These are phyloP conservation scores for Chloropicon primus DNA, from an alignment of 139 green algal species.

Conservation along the genomic window DNA sequence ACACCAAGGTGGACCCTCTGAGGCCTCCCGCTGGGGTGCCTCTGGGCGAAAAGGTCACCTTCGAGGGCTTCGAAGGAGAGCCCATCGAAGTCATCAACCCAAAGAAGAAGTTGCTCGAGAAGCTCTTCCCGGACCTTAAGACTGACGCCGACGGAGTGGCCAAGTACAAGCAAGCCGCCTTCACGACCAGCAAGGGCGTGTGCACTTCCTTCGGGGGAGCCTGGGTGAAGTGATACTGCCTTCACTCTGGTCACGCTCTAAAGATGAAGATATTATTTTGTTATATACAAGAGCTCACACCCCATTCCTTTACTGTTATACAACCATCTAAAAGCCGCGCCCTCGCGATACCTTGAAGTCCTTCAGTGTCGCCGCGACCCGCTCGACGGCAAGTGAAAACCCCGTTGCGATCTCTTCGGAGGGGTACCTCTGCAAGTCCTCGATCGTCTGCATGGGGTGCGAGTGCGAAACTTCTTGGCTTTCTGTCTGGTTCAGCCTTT, in stretches of 20 bases:
- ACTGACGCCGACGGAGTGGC: slow-evolving; percentile 40
- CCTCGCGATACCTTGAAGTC: no score
- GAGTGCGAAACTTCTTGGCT: no score
- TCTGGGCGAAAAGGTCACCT: slow-evolving; percentile 11
- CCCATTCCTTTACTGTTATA: no score
- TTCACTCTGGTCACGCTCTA: no score
- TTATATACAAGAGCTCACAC: no score
- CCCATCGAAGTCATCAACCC: slow-evolving; percentile 59
- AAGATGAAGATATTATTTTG: no score
- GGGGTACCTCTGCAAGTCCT: no score
- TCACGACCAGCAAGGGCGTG: slow-evolving; percentile 34
- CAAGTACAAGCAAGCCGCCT: slow-evolving; percentile 51
- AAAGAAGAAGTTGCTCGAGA: slow-evolving; percentile 82
- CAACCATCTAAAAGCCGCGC: no score
- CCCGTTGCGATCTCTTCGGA: no score
- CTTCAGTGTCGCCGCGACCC: no score
- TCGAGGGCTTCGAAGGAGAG: slow-evolving; percentile 12
- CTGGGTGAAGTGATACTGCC: slow-evolving; percentile 14
- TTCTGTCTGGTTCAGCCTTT: not conserved
- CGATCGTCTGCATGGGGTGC: no score
- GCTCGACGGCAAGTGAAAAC: no score
- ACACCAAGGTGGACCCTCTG: slow-evolving; percentile 15
- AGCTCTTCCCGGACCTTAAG: slow-evolving; percentile 41
- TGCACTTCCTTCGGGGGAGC: slow-evolving; percentile 9
- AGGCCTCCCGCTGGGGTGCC: slow-evolving; percentile 3